A percentile compares a stretch with the other conserved stretches of the same genome.
These are phyloP conservation scores for Podosphaera xanthii DNA, from an alignment of 2,329 filamentous ascomycete species.

Conservation along the genomic window DNA sequence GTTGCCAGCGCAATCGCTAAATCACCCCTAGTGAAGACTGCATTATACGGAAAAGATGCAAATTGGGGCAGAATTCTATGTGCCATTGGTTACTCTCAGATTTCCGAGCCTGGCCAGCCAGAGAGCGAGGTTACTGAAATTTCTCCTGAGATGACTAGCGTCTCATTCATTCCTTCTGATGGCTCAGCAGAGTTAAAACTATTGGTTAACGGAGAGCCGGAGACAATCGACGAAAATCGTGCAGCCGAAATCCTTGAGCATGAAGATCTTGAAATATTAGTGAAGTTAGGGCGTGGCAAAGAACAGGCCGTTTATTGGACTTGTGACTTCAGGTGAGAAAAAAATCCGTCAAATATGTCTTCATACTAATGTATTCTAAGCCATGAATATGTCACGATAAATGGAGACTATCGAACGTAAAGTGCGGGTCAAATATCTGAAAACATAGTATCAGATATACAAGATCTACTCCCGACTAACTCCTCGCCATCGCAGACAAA, in stretches of 20 bases:
- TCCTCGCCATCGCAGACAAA: too few relatives aligned
- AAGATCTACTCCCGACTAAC: too few relatives aligned
- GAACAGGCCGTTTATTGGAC: slow-evolving; percentile 60
- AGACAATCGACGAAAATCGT: slow-evolving; percentile 52
- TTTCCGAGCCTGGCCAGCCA: slow-evolving; percentile 33
- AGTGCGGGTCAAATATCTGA: neutral
- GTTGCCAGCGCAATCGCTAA: slow-evolving; percentile 75
- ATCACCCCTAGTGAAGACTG: slow-evolving; percentile 89
- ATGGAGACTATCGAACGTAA: slow-evolving; percentile 43
- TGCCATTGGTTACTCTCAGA: slow-evolving; percentile 62
- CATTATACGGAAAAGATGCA: slow-evolving; percentile 86
- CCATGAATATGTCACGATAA: slow-evolving; percentile 45
- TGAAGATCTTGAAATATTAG: slow-evolving; percentile 59
- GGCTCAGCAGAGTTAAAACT: slow-evolving; percentile 57
- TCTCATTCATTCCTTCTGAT: slow-evolving; percentile 57
- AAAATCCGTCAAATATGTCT: slow-evolving; percentile 6
- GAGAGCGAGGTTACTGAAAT: slow-evolving; percentile 39
- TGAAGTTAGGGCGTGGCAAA: slow-evolving; percentile 45
- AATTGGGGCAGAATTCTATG: slow-evolving; percentile 98
- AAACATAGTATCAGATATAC: too few relatives aligned
- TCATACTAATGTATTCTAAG: slow-evolving; percentile 15
- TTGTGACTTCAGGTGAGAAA: slow-evolving; percentile 60
- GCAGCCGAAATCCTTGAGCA: slow-evolving; percentile 57
- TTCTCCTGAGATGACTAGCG: slow-evolving; percentile 45
- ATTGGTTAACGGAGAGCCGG: slow-evolving; percentile 58